These are phyloP conservation scores for Artomyces pyxidatus DNA, from an alignment of 768 basidiomycete species.

Conservation along the genomic window DNA sequence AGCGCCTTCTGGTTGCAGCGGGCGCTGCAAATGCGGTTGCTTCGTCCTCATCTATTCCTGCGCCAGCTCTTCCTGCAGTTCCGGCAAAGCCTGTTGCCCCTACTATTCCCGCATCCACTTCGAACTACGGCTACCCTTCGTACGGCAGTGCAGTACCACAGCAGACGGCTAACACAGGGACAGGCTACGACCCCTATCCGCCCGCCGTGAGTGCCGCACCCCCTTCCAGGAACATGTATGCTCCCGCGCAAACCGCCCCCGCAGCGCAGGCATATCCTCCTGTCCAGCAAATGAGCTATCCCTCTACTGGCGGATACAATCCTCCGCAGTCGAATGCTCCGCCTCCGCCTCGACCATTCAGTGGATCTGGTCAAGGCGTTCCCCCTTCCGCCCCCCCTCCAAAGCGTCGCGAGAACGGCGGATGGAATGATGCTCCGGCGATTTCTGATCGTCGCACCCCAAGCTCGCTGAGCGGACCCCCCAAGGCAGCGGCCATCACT, in stretches of 20 bases:
- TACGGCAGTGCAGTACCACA: conserved; percentile 6
- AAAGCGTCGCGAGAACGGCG: conserved; percentile 52
- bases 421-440: conserved; percentile 89
- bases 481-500: conserved; percentile 67
- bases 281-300: conserved; percentile 1
- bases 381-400: conserved; percentile 50
- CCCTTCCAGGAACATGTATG: neutral
- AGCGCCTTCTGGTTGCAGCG: conserved; percentile 37
- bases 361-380: conserved; percentile 32
- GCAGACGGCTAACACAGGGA: conserved; percentile 14
- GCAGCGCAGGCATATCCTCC: conserved; percentile 7
- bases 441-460: conserved; percentile 44
- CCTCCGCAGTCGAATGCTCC: conserved; percentile 19
- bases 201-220: neutral
- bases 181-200: conserved; percentile 19
- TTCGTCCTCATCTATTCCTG: conserved; percentile 17
- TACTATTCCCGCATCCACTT: conserved; percentile 13
- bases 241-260: conserved; percentile 7
- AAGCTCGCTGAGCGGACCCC: conserved; percentile 33
- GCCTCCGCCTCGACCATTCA: conserved; percentile 35
- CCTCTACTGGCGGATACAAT: conserved; percentile 6
- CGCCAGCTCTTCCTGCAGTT: conserved; percentile 9
- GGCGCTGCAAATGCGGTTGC: conserved; percentile 21
- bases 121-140: conserved; percentile 10
- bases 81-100: conserved; percentile 15